Conservation (phyloP, 2,329 filamentous ascomycete species). For the Arthrobotrys pseudoclavata region DNA sequence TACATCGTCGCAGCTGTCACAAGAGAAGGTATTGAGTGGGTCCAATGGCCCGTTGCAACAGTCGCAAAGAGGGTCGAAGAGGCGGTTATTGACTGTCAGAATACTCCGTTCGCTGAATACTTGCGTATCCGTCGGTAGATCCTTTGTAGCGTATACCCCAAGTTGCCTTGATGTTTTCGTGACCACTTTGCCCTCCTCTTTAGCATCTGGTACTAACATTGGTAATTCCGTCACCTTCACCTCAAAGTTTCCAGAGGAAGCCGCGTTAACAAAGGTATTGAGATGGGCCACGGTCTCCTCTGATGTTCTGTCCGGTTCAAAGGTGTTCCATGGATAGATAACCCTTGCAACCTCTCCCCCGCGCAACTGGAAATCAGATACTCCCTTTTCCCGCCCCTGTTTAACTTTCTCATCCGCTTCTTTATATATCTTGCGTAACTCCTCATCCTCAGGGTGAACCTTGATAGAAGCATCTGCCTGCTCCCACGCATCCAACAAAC, state of each 20-base stretch:
- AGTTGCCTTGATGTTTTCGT: slow-evolving; percentile 74
- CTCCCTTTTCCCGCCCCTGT: slow-evolving; percentile 7
- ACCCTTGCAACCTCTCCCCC: slow-evolving; percentile 53
- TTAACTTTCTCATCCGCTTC: slow-evolving; percentile 60
- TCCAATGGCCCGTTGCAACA: slow-evolving; percentile 81
- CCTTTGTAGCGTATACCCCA: slow-evolving; percentile 87
- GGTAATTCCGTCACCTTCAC: slow-evolving; percentile 83
- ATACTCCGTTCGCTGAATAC: slow-evolving; percentile 87
- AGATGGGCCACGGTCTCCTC: slow-evolving; percentile 77
- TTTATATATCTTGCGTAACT: slow-evolving; percentile 2
- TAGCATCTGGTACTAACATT: slow-evolving; percentile 71
- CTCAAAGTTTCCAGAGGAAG: slow-evolving; percentile 83
- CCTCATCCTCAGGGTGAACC: slow-evolving; percentile 68
- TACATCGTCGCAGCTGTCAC: slow-evolving; percentile 75
- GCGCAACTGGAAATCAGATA: slow-evolving; percentile 41
- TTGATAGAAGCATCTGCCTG: slow-evolving; percentile 50
- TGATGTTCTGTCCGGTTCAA: slow-evolving; percentile 79
- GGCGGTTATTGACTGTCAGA: slow-evolving; percentile 87
- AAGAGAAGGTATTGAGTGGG: slow-evolving; percentile 68
- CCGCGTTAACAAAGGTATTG: slow-evolving; percentile 75
- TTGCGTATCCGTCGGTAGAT: slow-evolving; percentile 80
- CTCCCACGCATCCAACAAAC: slow-evolving; percentile 49
- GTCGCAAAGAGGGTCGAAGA: slow-evolving; percentile 89
- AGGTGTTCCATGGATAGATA: slow-evolving; percentile 77
- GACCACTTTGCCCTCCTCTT: slow-evolving; percentile 56